Base-by-base conservation (phyloP, 768 basidiomycete genomes). In the Lactifluus subvellereus region DNA sequence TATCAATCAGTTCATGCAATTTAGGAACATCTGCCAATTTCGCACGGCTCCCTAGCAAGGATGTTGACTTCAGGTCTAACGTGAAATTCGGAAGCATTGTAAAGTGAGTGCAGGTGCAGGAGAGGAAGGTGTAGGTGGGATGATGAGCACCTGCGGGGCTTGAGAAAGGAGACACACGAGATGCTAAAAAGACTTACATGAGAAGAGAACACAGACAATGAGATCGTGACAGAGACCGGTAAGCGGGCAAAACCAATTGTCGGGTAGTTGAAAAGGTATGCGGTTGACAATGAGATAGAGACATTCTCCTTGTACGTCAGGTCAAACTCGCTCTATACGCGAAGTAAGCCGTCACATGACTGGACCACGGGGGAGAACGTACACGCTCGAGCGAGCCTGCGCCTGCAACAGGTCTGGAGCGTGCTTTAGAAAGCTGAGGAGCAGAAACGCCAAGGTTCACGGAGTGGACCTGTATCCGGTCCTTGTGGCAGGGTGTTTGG, bases 21-120 rank as follows among this genome's bases (percentile, higher is more conserved):
- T 99, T 99, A 30, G 97, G 96, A 1, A 99, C 91, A 70, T 99
- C 94, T 63, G 93, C 94, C 1, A 99, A 81, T 75, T 98, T 97
- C n/a, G 97, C 95, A 50, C 96, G 86, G 67, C 91, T 94, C 20
- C 97, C 97, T 78, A 98, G 87, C 4, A 98, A 81, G 32, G 94
- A 98, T 7, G 87, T 92, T 11, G 92, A 94, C 54, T 87, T 84
- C 48, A 99, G 79, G 68, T 89, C 85, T 20, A 99, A 84, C 16
- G 84, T 84, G 70, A 99, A 97, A 69, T 91, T 86, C 2, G 93
- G 89, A 30, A 89, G 84, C 22, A 99, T 82, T 35, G 84, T 84
- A 40, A 96, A 71, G 85, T 84, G 60, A 96, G 66, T 65, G 80
- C 78, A 56, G 91, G 83, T 68, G 86, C 70, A 60, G 79, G 54